phyloP scores from a whole-genome alignment of 2,329 filamentous ascomycete species.

The Stagonosporopsis rhizophila region DNA sequence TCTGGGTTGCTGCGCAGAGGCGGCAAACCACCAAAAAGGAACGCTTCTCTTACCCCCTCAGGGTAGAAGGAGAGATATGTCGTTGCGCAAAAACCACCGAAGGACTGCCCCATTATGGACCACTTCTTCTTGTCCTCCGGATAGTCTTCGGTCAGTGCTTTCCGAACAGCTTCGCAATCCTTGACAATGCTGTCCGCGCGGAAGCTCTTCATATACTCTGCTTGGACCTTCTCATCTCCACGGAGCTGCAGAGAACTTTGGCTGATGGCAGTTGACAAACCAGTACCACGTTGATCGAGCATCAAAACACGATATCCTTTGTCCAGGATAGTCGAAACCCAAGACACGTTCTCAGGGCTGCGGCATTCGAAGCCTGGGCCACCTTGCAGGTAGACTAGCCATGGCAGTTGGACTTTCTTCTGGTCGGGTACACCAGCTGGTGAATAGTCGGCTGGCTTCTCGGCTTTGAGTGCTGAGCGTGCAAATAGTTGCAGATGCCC shows the following conservation, averaged over 20 bases:
- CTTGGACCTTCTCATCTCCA: constrained; percentile 71
- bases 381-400: constrained; percentile 79
- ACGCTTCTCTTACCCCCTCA: constrained; percentile 78
- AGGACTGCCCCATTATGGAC: constrained; percentile 89
- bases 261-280: constrained; percentile 81
- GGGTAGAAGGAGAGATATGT: constrained; percentile 85
- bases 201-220: constrained; percentile 82
- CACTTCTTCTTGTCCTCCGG: constrained; percentile 76
- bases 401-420: constrained; percentile 61
- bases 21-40: constrained; percentile 83
- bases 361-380: constrained; percentile 82
- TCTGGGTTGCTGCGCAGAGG: constrained; percentile 76
- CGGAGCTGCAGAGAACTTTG: constrained; percentile 72
- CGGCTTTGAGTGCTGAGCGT: constrained; percentile 72
- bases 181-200: constrained; percentile 89
- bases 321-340: constrained; percentile 74
- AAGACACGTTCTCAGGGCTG: constrained; percentile 74
- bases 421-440: constrained; percentile 59
- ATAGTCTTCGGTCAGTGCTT: constrained; percentile 73
- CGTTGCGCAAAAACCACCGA: constrained; percentile 84
- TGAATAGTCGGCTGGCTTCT: constrained; percentile 62
- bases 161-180: constrained; percentile 85
- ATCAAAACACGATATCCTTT: constrained; percentile 84
- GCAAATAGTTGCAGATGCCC: constrained; percentile 78
- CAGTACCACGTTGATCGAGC: constrained; percentile 91